Base-by-base conservation (phyloP, 441 rosid genomes). In the Populus hybrid region DNA sequence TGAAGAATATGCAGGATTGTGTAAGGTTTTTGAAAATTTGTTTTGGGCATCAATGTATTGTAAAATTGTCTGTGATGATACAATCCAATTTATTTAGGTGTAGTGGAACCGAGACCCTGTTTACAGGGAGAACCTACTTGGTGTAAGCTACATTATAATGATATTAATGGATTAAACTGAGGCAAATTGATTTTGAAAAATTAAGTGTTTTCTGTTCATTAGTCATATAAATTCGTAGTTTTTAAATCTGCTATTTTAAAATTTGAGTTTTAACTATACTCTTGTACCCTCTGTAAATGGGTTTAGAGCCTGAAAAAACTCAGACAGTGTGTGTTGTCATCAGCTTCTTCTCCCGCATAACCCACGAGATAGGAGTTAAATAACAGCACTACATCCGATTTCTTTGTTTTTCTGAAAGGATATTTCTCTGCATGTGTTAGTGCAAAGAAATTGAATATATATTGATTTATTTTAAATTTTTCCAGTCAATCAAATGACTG, bases 111-210 rank as follows among this genome's bases (percentile, higher is more conserved):
- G 84, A 84, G 91, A 7, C 89, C 91, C 89, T 87, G 90, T 80
- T 83, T 70, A 10, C 83, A 85, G 91, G 91, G 88, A 79, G 91
- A 91, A 89, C 92, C 96, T 88, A 81, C 90, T 87, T 87, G 91
- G 81, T 77, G 59, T 81, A 86, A 85, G 81, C 90, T 90, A 81
- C 87, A 86, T 82, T 81, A 68, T 82, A 21, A 8, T 69, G 89
- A 86, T 72, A 66, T 83, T 26, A 76, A 2, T 70, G 88, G 87
- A 80, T 86, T 84, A 14, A 7, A 8, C 89, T 84, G 90, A 88
- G 82, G 82, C 84, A 30, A 24, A 14, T 63, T 14, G 0, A 4
- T 6, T 57, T 23, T 16, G 14, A 36, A 14, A 21, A 23, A 61
- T 23, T 4, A 1, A 1, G 2, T 54, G 0, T 50, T 32, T 7